Percentiles rank a stretch among this genome's conserved stretches.
These are phyloP conservation scores for Pseudogymnoascus sp. DNA, from an alignment of 2,329 filamentous ascomycete species.

Conservation along the genomic window DNA sequence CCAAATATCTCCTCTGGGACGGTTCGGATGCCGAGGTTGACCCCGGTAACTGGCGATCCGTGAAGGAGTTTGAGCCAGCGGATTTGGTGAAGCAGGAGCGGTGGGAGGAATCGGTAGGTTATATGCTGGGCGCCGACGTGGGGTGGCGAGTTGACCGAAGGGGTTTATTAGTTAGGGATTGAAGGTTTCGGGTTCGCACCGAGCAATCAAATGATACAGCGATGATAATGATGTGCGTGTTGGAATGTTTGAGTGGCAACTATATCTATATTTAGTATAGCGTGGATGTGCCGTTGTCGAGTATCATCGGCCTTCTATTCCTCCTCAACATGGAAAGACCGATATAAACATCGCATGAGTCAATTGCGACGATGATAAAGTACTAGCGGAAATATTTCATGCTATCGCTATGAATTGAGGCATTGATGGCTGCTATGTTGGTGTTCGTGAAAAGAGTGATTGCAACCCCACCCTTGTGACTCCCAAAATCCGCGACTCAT, in stretches of 20 bases:
- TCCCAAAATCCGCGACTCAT: neutral
- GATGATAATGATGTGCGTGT: neutral
- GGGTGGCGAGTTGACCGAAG: slow-evolving; percentile 40
- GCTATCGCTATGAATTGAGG: neutral
- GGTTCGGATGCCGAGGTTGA: slow-evolving; percentile 26
- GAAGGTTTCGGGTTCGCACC: too few species aligned
- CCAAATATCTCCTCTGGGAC: slow-evolving; percentile 27
- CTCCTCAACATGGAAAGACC: neutral
- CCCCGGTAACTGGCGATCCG: slow-evolving; percentile 35
- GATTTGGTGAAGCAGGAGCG: slow-evolving; percentile 40
- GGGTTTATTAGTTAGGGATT: slow-evolving; percentile 39
- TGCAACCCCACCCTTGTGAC: neutral
- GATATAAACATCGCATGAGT: neutral
- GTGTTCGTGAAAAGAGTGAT: neutral
- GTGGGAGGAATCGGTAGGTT: slow-evolving; percentile 41
- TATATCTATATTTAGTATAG: neutral
- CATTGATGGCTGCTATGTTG: neutral
- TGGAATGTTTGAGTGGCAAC: neutral
- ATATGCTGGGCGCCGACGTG: slow-evolving; percentile 31
- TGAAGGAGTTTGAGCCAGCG: slow-evolving; percentile 45
- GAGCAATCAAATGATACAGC: neutral
- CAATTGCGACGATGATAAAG: neutral
- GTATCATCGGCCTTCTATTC: neutral
- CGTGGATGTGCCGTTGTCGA: neutral
- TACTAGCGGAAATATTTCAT: neutral